phyloP scores from a whole-genome alignment of 164 flowering plant genomes.

The Magnolia changhungtana region DNA sequence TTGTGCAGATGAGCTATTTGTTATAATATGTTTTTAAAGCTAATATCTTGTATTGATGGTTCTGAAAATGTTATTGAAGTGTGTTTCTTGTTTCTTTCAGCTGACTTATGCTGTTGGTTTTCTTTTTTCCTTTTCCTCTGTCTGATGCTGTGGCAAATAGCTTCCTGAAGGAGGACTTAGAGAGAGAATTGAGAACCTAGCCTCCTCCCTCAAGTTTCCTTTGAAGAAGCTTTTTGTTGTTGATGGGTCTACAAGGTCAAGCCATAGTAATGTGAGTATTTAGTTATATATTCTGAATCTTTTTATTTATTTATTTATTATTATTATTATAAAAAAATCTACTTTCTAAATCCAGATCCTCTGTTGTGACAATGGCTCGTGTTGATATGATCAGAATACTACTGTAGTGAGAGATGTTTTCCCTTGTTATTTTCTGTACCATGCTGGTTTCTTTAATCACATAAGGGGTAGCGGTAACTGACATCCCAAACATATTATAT shows the following conservation, averaged over 20 bases:
- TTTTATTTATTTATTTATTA: not conserved
- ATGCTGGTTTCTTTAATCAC: not conserved
- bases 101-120: not conserved
- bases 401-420: not conserved
- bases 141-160: conserved; percentile 29
- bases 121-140: not conserved
- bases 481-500: not conserved
- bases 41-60: not conserved
- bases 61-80: not conserved
- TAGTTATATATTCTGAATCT: not conserved
- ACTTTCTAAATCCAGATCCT: not conserved
- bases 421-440: not conserved
- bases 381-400: not conserved
- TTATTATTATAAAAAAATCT: not conserved
- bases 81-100: not conserved
- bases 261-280: conserved; percentile 97
- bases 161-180: conserved; percentile 89
- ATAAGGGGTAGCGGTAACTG: no score
- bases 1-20: no score
- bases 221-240: conserved; percentile 92
- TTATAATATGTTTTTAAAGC: no score
- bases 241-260: conserved; percentile 99
- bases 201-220: conserved; percentile 89
- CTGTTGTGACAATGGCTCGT: not conserved
- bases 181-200: conserved; percentile 75